Conservation (phyloP, 495 filamentous ascomycete species). For the Melanomma pulvis-pyrius region DNA sequence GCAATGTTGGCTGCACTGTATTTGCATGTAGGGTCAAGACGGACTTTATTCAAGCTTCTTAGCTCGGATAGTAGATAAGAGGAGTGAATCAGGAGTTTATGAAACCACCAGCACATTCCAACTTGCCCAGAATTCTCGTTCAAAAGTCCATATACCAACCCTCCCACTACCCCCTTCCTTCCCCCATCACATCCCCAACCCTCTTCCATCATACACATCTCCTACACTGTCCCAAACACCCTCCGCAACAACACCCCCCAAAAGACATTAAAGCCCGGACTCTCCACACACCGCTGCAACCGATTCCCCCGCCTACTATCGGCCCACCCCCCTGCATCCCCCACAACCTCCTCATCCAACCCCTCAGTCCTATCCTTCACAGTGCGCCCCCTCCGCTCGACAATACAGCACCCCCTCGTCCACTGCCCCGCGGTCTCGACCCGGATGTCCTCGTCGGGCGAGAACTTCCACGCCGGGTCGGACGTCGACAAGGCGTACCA, state of each 20-base stretch:
- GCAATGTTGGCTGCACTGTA: too few relatives aligned
- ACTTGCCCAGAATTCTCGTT: too few relatives aligned
- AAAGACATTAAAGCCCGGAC: slow-evolving; percentile 57
- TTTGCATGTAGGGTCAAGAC: too few relatives aligned
- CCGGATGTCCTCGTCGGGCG: slow-evolving; percentile 68
- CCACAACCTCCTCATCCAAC: slow-evolving; percentile 57
- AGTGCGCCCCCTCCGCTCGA: slow-evolving; percentile 66
- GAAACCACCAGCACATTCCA: too few relatives aligned
- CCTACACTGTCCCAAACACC: slow-evolving; percentile 42
- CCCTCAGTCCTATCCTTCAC: slow-evolving; percentile 55
- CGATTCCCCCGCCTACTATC: slow-evolving; percentile 71
- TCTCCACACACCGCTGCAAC: slow-evolving; percentile 67
- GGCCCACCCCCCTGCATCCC: slow-evolving; percentile 76
- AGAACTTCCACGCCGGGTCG: slow-evolving; percentile 48
- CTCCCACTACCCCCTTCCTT: not conserved
- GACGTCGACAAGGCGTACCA: slow-evolving; percentile 56
- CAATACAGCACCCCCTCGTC: slow-evolving; percentile 88
- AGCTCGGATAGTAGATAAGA: too few relatives aligned
- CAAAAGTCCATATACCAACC: not conserved
- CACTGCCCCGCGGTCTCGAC: slow-evolving; percentile 90
- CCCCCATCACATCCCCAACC: not conserved
- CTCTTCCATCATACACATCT: too few relatives aligned
- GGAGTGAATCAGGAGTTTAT: too few relatives aligned
- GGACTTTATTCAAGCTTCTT: too few relatives aligned
- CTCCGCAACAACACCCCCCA: slow-evolving; percentile 44